These are phyloP conservation scores for Monilinia fructigena DNA, from an alignment of 2,329 filamentous ascomycete species.

Conservation along the genomic window DNA sequence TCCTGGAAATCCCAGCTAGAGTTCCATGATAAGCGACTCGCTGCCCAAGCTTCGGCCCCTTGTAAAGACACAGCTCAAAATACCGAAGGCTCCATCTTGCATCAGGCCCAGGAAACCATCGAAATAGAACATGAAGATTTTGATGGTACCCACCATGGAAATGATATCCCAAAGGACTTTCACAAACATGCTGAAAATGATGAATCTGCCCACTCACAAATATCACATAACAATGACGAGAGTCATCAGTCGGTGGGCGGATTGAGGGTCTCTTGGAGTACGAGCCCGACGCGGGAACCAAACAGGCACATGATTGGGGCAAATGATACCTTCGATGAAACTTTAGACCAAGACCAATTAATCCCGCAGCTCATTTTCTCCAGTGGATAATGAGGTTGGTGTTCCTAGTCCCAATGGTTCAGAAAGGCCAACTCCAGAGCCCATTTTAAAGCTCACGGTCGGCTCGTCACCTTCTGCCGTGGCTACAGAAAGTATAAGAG, in stretches of 20 bases:
- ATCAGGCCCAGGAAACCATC: neutral
- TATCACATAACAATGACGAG: neutral
- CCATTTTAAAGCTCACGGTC: neutral
- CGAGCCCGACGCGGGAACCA: neutral
- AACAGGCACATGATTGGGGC: neutral
- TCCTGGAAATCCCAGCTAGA: conserved; percentile 32
- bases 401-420: neutral
- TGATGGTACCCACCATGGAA: neutral
- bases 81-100: neutral
- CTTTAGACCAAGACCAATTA: neutral
- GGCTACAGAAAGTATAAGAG: neutral
- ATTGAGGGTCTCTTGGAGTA: neutral
- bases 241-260: neutral
- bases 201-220: neutral
- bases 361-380: neutral
- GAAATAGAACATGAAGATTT: neutral
- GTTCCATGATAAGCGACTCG: conserved; percentile 23
- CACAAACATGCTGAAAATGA: neutral
- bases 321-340: neutral
- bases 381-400: neutral
- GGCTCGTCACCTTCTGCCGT: neutral
- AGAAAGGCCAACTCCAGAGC: neutral
- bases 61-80: neutral
- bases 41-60: neutral
- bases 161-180: neutral